These are phyloP conservation scores for Pezicula radicicola DNA, from an alignment of 2,329 filamentous ascomycete genomes.

Conservation along the genomic window DNA sequence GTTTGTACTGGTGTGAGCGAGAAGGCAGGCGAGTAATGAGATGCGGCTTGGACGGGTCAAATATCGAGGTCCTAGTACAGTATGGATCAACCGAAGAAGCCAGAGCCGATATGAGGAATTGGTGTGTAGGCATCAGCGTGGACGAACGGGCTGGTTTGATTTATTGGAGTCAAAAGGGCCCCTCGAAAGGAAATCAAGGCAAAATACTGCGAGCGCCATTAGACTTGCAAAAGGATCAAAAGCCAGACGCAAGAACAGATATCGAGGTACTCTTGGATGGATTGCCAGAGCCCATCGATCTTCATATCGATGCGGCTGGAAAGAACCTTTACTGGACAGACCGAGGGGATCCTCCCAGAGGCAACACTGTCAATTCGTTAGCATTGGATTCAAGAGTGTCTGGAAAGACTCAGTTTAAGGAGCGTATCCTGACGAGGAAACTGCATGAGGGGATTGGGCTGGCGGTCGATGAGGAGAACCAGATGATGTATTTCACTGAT, in stretches of 20 bases:
- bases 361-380: constrained; percentile 47
- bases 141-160: constrained; percentile 39
- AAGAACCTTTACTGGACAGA: constrained; percentile 57
- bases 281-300: constrained; percentile 54
- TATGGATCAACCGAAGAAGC: constrained; percentile 13
- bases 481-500: constrained; percentile 35
- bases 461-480: constrained; percentile 32
- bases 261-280: constrained; percentile 29
- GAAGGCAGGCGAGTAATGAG: constrained; percentile 40
- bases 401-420: not conserved
- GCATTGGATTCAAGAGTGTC: not conserved
- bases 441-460: constrained; percentile 45
- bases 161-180: constrained; percentile 61
- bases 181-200: constrained; percentile 46
- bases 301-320: constrained; percentile 48
- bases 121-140: constrained; percentile 56
- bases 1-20: constrained; percentile 40
- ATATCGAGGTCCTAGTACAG: constrained; percentile 30
- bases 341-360: constrained; percentile 52
- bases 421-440: constrained; percentile 27
- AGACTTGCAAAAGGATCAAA: constrained; percentile 29
- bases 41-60: constrained; percentile 36
- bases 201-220: constrained; percentile 50
- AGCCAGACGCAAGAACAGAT: constrained; percentile 5
- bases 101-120: constrained; percentile 25